Evolutionary conservation across 805 yeast species (phyloP).

Genomic region (Priceomyces fermenticarens): DNA sequence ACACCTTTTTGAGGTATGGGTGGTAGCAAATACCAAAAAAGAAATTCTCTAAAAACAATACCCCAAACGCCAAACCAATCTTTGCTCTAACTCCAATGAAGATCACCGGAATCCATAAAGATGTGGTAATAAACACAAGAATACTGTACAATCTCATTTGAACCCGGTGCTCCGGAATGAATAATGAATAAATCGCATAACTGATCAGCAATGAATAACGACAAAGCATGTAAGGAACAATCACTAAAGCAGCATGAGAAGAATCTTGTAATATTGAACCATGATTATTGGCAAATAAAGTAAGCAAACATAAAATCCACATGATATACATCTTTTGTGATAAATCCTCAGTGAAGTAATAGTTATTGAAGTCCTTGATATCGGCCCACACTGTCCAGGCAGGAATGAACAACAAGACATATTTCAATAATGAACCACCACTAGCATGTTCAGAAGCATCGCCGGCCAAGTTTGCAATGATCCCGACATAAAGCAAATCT

Average conservation of each 20-base stretch:
- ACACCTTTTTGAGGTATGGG: constrained; percentile 43
- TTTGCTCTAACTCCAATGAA: constrained; percentile 45
- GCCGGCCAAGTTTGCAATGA: constrained; percentile 57
- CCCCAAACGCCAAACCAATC: constrained; percentile 42
- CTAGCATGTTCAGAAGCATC: constrained; percentile 49
- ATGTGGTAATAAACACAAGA: constrained; percentile 29
- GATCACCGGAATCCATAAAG: constrained; percentile 52
- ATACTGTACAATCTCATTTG: constrained; percentile 45
- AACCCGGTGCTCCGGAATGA: constrained; percentile 46
- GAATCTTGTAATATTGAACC: constrained; percentile 31
- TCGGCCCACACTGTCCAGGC: constrained; percentile 69
- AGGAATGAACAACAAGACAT: constrained; percentile 51
- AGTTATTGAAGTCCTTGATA: constrained; percentile 60
- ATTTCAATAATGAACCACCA: constrained; percentile 46
- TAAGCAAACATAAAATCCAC: constrained; percentile 50
- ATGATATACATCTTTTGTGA: constrained; percentile 50
- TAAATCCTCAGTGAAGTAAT: constrained; percentile 59
- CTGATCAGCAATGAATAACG: constrained; percentile 36
- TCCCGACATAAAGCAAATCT: constrained; percentile 63
- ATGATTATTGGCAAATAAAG: constrained; percentile 52
- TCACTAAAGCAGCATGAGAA: constrained; percentile 39
- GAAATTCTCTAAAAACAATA: constrained; percentile 40
- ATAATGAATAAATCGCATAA: constrained; percentile 40
- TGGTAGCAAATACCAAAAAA: constrained; percentile 39
- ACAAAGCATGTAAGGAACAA: constrained; percentile 49